Evolutionary conservation across 805 yeast species (phyloP).

Genomic region (Priceomyces medius): DNA sequence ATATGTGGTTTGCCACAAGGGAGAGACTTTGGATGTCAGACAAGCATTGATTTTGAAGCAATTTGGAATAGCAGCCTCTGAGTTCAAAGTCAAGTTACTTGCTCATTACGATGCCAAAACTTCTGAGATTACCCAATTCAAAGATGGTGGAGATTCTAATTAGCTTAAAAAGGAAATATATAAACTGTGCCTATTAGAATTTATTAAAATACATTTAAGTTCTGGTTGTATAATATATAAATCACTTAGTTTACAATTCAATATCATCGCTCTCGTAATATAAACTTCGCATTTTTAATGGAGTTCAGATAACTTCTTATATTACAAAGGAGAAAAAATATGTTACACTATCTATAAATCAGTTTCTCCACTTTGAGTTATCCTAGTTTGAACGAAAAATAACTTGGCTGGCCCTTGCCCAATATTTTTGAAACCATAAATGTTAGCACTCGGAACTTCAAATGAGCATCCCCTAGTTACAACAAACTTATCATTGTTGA

Average conservation of each 20-base stretch:
- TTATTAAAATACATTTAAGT: not conserved
- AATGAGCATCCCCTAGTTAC: conserved; percentile 74
- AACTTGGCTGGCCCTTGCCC: conserved; percentile 58
- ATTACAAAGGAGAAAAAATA: conserved; percentile 2
- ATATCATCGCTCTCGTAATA: no score
- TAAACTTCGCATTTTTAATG: no score
- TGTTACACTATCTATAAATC: conserved; percentile 6
- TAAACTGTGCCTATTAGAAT: no score
- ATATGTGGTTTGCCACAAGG: conserved; percentile 74
- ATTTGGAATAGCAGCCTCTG: conserved; percentile 93
- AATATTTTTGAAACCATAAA: conserved; percentile 64
- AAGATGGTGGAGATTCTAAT: not conserved
- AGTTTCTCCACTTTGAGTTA: conserved; percentile 9
- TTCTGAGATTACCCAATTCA: conserved; percentile 26
- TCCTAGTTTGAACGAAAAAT: conserved; percentile 64
- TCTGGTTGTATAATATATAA: not conserved
- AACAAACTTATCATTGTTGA: conserved; percentile 57
- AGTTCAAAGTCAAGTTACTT: conserved; percentile 75
- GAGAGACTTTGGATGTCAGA: conserved; percentile 79
- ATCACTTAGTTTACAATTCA: not conserved
- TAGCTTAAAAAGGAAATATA: no score
- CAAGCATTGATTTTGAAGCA: conserved; percentile 91
- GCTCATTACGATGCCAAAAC: conserved; percentile 76
- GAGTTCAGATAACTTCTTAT: not conserved
- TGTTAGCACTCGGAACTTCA: conserved; percentile 76